These are phyloP conservation scores for Pachysandra terminalis DNA, from an alignment of 164 flowering plant genomes.

Conservation along the genomic window DNA sequence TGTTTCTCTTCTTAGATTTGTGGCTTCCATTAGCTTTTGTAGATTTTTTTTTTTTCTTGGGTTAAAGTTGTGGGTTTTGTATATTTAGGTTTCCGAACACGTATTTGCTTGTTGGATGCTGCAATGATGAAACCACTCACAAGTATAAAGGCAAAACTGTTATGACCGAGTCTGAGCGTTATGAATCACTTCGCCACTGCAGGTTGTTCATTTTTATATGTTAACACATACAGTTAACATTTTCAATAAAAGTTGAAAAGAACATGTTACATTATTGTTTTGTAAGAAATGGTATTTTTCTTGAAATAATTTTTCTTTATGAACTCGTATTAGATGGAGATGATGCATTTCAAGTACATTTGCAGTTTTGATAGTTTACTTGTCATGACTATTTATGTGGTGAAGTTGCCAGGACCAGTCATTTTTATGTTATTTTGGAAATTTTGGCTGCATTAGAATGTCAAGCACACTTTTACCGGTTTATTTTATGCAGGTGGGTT, in stretches of 20 bases:
- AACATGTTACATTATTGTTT: background rate
- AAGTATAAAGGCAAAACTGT: conserved; percentile 92
- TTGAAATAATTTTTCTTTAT: background rate
- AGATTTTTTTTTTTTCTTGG: background rate
- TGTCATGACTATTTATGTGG: background rate
- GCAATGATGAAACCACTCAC: conserved; percentile 82
- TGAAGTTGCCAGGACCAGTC: background rate
- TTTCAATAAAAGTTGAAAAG: background rate
- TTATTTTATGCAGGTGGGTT: conserved; percentile 74
- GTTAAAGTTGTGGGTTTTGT: background rate
- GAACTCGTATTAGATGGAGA: background rate
- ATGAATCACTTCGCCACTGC: conserved; percentile 97
- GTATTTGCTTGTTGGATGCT: conserved; percentile 87
- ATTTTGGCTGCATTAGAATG: background rate
- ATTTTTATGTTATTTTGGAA: background rate
- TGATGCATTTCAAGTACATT: background rate
- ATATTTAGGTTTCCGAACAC: conserved; percentile 74
- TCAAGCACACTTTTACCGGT: background rate
- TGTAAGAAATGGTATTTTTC: background rate
- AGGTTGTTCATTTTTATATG: conserved; percentile 33
- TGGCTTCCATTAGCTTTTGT: background rate
- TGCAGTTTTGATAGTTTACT: background rate
- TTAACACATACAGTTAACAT: background rate
- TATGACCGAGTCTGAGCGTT: conserved; percentile 78
- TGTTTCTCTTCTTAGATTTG: background rate